Percentiles rank a stretch among this genome's conserved stretches.
Evolutionary conservation across 2,329 filamentous ascomycete species (phyloP).

Genomic region (Claviceps sp.): DNA sequence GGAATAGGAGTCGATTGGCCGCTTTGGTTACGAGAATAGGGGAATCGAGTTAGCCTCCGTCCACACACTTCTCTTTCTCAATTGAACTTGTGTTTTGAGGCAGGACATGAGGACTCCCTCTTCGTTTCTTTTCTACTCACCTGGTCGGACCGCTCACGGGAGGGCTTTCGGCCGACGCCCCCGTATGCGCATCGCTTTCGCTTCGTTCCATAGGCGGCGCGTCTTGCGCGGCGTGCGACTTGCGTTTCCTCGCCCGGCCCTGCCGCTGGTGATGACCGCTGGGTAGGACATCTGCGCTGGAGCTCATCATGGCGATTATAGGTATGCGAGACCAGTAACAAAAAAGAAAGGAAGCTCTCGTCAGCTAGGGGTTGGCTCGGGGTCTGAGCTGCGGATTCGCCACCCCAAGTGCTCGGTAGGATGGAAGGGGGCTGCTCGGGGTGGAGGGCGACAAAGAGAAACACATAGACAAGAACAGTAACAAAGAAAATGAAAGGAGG

Average conservation of each 20-base stretch:
- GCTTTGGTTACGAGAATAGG: conserved; percentile 27
- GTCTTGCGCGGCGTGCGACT: conserved; percentile 32
- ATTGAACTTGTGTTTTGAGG: not conserved
- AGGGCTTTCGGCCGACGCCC: conserved; percentile 18
- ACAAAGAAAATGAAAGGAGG: not conserved
- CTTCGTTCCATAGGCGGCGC: conserved; percentile 24
- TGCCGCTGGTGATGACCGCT: conserved; percentile 24
- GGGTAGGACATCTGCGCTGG: conserved; percentile 15
- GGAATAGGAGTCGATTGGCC: conserved; percentile 74
- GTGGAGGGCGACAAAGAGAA: too few relatives aligned
- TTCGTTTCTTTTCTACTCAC: conserved; percentile 16
- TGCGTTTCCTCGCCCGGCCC: conserved; percentile 36
- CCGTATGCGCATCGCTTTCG: conserved; percentile 21
- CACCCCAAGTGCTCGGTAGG: too few relatives aligned
- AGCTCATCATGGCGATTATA: conserved; percentile 12
- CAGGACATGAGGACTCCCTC: not conserved
- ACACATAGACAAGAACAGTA: not conserved
- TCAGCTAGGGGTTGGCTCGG: too few relatives aligned
- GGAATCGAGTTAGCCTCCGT: not conserved
- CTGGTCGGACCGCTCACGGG: conserved; percentile 31
- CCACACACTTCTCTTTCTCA: not conserved
- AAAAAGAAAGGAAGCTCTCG: not conserved
- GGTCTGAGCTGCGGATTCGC: too few relatives aligned
- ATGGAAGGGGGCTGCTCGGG: not conserved
- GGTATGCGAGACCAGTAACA: not conserved